A percentile compares a stretch with the other conserved stretches of the same genome.
Conservation (phyloP, 495 filamentous ascomycete genomes). For the Daldinia loculata region DNA sequence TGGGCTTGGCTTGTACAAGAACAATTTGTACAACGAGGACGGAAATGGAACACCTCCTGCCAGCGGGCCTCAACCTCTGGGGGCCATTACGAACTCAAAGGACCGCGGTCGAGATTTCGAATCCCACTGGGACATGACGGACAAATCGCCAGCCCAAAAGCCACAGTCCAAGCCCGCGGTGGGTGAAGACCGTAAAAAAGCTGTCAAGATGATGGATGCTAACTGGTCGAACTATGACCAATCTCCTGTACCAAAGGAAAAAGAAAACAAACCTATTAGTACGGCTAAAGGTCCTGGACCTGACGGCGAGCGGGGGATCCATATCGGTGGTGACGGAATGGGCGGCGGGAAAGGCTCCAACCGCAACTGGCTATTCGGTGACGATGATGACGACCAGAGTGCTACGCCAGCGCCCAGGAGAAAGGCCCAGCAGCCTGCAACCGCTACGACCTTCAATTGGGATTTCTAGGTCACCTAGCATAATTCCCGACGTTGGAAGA, state of each 20-base stretch:
- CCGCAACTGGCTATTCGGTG: constrained; percentile 69
- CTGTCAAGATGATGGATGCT: constrained; percentile 72
- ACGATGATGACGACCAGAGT: constrained; percentile 56
- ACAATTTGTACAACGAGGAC: constrained; percentile 72
- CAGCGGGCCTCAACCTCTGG: constrained; percentile 53
- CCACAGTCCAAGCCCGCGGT: constrained; percentile 42
- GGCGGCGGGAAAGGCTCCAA: constrained; percentile 70
- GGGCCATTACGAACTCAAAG: constrained; percentile 70
- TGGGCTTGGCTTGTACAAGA: constrained; percentile 77
- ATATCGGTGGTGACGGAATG: constrained; percentile 76
- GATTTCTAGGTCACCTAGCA: constrained; percentile 59
- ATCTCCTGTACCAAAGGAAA: constrained; percentile 64
- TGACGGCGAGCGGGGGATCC: constrained; percentile 58
- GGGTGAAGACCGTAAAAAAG: constrained; percentile 64
- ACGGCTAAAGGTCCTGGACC: constrained; percentile 43
- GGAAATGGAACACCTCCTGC: constrained; percentile 42
- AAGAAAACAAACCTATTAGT: constrained; percentile 53
- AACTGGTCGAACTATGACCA: constrained; percentile 70
- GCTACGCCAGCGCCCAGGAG: constrained; percentile 46
- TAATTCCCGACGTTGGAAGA: constrained; percentile 43
- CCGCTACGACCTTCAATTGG: constrained; percentile 59
- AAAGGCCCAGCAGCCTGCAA: constrained; percentile 46
- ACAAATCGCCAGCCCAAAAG: constrained; percentile 61
- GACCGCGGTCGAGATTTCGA: constrained; percentile 78
- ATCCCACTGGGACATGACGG: constrained; percentile 73